Base-by-base conservation (phyloP, 108 stramenopile species). In the Fragilariopsis cylindrus region DNA sequence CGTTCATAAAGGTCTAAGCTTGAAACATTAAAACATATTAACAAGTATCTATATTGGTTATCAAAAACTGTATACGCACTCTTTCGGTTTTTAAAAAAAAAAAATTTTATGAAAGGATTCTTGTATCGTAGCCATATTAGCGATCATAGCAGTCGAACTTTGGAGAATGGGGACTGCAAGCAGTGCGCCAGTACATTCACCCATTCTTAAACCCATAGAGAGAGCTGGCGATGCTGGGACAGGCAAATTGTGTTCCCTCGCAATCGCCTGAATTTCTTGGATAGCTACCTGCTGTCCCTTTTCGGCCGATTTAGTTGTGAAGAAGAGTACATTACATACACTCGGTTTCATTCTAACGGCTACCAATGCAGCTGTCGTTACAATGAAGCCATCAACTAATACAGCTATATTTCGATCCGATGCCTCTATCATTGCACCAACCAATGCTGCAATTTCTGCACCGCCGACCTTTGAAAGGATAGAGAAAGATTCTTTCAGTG, bases 331-430 rank as follows among this genome's bases (percentile, higher is more conserved):
- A 54, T 82, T 75, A 12, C 72, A 65, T 6, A 80, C 80, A 44
- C 50, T 48, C 9, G 94, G 90, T 43, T 82, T 65, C 39, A 90
- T 76, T 7, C 69, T 21, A 39, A 80, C 77, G 6, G 94, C 91
- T 48, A 88, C 87, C 73, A 95, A 66, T 53, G 91, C 90, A 8
- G 91, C 90, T 13, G 81, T 80, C 0, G 86, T 84, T 7, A 82
- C 89, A 70, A 95, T 92, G 77, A 90, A 91, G 1, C 94, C 94
- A 77, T 95, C 94, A 4, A 92, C 84, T 45, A 95, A 62, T 9
- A 91, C 72, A n/a, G 90, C 73, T 30, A 92, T 67, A 72, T 86
- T 69, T 56, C 70, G 75, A 16, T 81, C 70, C 0, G 82, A 71
- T 15, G 84, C 76, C 69, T 88, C 85, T 16, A 89, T 45, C 60